Evolutionary conservation across 257 asterid genomes (phyloP), one percentile per base, ranked within the genome.

Genomic region (Nicotiana sylvestris): DNA sequence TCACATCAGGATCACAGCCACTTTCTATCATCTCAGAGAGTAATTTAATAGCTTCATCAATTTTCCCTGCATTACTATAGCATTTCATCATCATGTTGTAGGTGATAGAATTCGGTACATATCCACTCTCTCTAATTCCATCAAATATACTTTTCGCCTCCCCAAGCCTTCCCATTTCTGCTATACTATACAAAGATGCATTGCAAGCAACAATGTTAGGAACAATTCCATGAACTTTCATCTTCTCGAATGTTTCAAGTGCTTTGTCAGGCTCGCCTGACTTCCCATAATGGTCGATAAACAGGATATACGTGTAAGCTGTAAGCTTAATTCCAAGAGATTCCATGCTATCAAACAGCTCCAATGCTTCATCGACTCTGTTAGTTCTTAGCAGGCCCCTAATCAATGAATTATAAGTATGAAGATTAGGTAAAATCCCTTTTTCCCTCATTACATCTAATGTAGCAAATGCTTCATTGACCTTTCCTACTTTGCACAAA

Each of bases 61-160:
- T 85, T 91, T 94, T 92, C 78, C 93, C 97, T 4, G 95, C 89
- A 70, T 76, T 87, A 61, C 92, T 91, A 67, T 94, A 93, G 86
- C 98, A 96, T 91, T 91, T 96, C 91, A 95, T 92, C 97, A 95
- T 94, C 97, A 96, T 91, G 89, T 93, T 94, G 87, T 94, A 96
- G 76, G 98, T 85, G 46, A 94, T 91, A 25, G 97, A 94, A 92
- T 96, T 97, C n/a, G 99, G 96, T 33, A 88, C 86, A 76, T 91
- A 93, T 78, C 97, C 99, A 66, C 92, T 90, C 85, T 84, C 88
- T 85, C 85, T 91, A 83, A 96, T 88, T 72, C 92, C 98, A 78
- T 92, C 86, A 79, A 94, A 93, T 25, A 93, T 86, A n/a, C 84
- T 85, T 83, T 90, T 90, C 5, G 97, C 99, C 89, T 96, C 99